Conservation (phyloP, 441 rosid species). For the Euphorbia neoarborescens region DNA sequence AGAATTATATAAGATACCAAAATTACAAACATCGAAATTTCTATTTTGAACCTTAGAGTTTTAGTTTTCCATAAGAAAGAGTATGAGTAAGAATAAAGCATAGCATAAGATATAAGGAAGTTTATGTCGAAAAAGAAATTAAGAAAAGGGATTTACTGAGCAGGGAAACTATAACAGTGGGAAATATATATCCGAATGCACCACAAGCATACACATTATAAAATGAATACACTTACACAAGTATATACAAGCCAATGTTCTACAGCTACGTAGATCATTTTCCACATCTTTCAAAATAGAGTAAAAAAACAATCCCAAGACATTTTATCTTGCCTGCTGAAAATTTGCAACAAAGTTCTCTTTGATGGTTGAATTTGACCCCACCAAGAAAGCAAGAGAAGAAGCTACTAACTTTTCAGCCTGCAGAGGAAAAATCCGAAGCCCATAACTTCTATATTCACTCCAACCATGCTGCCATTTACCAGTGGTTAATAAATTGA, state of each 20-base stretch:
- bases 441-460: constrained; percentile 16
- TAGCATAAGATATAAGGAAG: neutral
- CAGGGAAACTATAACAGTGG: neutral
- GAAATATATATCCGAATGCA: neutral
- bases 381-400: constrained; percentile 63
- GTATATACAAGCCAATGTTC: neutral
- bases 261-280: neutral
- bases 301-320: neutral
- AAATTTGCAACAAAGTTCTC: constrained; percentile 34
- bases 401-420: constrained; percentile 74
- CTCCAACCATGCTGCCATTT: constrained; percentile 1
- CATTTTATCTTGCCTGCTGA: constrained; percentile 50
- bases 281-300: neutral
- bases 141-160: neutral
- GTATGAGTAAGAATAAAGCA: neutral
- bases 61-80: neutral
- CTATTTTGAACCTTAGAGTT: neutral
- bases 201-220: neutral
- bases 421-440: constrained; percentile 36
- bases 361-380: constrained; percentile 39
- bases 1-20: neutral
- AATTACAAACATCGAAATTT: neutral
- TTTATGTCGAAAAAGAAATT: neutral
- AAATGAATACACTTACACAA: neutral
- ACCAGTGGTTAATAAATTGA: constrained; percentile 12